Evolutionary conservation across 2,329 filamentous ascomycete genomes (phyloP).

Genomic region (Aureobasidium mangrovei): DNA sequence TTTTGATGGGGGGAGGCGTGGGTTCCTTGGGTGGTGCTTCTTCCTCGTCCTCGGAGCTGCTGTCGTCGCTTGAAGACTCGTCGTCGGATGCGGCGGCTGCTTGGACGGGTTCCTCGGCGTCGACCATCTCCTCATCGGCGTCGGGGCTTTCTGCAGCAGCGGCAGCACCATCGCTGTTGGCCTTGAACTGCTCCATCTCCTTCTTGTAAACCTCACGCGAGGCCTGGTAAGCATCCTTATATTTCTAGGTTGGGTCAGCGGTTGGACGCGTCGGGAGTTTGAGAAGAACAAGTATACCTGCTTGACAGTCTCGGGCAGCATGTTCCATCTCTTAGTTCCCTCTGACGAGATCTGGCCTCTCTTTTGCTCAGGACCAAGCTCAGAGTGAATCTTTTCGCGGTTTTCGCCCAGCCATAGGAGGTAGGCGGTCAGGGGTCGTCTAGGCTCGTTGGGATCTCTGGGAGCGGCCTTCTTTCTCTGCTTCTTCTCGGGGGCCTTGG

Average conservation of each 20-base stretch:
- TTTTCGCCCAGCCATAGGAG: constrained; percentile 91
- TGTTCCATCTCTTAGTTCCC: constrained; percentile 76
- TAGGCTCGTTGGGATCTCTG: constrained; percentile 82
- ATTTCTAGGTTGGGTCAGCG: constrained; percentile 33
- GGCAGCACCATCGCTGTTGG: constrained; percentile 33
- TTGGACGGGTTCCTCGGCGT: constrained; percentile 26
- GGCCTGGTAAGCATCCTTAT: constrained; percentile 49
- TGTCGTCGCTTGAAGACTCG: constrained; percentile 12
- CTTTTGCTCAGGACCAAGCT: constrained; percentile 55
- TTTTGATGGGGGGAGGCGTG: constrained; percentile 24
- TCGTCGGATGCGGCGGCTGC: constrained; percentile 16
- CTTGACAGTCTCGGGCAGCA: constrained; percentile 67
- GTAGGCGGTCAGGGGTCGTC: constrained; percentile 87
- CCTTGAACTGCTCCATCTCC: constrained; percentile 49
- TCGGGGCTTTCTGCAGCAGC: constrained; percentile 32
- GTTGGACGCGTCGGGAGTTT: neutral
- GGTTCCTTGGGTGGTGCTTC: constrained; percentile 26
- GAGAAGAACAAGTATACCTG: constrained; percentile 37
- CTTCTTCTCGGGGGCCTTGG: constrained; percentile 22
- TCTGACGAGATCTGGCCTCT: constrained; percentile 74
- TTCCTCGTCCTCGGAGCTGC: constrained; percentile 20
- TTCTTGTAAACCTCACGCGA: constrained; percentile 50
- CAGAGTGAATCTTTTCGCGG: constrained; percentile 64
- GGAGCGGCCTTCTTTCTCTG: constrained; percentile 39
- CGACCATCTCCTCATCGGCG: constrained; percentile 26